Conservation (phyloP, 805 yeast genomes). For the Monosporozyma aerobia region DNA sequence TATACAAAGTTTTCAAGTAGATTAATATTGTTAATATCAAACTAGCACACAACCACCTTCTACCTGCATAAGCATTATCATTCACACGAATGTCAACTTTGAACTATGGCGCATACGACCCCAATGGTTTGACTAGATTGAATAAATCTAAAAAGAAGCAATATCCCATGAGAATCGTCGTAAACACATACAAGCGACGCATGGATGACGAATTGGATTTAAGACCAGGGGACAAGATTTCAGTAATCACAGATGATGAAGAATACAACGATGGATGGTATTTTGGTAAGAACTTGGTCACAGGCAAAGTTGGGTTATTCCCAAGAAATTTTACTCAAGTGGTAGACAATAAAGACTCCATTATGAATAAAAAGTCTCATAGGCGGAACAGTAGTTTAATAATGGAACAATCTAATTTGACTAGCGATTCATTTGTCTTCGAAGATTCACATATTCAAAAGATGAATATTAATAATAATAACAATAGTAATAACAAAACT, state of each 20-base stretch:
- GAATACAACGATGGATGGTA: conserved; percentile 97
- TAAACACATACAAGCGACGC: conserved; percentile 78
- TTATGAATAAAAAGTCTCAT: conserved; percentile 45
- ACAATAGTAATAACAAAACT: background rate
- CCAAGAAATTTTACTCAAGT: conserved; percentile 80
- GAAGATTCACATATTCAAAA: background rate
- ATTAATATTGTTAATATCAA: background rate
- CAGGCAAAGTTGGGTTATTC: conserved; percentile 73
- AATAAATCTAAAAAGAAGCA: background rate
- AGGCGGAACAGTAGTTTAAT: conserved; percentile 30
- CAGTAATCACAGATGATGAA: conserved; percentile 83
- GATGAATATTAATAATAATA: background rate
- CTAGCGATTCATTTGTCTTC: background rate
- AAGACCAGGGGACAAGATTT: conserved; percentile 72
- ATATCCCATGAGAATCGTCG: conserved; percentile 35
- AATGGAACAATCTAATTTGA: conserved; percentile 7
- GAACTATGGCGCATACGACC: background rate
- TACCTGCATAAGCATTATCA: no score
- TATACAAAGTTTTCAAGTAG: background rate
- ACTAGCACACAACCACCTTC: background rate
- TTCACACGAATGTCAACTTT: background rate
- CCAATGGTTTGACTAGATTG: background rate
- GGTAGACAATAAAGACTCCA: conserved; percentile 32
- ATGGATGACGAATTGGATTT: conserved; percentile 83
- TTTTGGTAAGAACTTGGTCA: conserved; percentile 67